Percentiles rank a stretch among this genome's conserved stretches.
Evolutionary conservation across 306 rosid genomes (phyloP).

Genomic region (Spatholobus suberectus): DNA sequence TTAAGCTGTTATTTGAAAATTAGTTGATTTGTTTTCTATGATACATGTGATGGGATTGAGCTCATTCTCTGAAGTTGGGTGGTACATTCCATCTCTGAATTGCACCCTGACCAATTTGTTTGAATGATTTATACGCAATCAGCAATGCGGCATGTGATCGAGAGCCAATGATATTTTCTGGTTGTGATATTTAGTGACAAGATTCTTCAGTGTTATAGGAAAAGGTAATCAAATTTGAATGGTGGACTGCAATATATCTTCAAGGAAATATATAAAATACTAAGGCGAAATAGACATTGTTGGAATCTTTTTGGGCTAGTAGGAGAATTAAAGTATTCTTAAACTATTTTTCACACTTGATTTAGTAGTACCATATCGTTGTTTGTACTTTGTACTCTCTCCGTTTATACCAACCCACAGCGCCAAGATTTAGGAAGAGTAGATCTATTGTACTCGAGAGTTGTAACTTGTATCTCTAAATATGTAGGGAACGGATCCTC

Average conservation of each 20-base stretch:
- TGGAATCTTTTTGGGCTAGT: neutral
- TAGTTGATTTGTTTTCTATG: neutral
- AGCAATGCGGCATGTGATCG: neutral
- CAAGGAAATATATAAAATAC: no score
- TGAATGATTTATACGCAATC: neutral
- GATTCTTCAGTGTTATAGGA: neutral
- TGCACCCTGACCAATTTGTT: neutral
- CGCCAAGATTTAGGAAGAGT: neutral
- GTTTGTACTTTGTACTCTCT: neutral
- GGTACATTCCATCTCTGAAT: conserved; percentile 7
- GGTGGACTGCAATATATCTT: neutral
- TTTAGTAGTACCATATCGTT: neutral
- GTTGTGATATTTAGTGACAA: neutral
- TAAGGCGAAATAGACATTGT: neutral
- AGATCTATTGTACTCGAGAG: neutral
- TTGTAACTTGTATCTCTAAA: neutral
- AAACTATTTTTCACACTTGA: neutral
- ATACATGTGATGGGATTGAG: neutral
- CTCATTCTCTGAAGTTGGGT: conserved; percentile 14
- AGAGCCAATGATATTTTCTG: neutral
- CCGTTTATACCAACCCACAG: neutral
- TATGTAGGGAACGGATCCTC: no score
- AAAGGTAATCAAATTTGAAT: neutral
- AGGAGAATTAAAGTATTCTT: neutral
- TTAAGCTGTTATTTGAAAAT: neutral